Conservation (phyloP, 345 rosid species). For the Eucalyptus curtisii region DNA sequence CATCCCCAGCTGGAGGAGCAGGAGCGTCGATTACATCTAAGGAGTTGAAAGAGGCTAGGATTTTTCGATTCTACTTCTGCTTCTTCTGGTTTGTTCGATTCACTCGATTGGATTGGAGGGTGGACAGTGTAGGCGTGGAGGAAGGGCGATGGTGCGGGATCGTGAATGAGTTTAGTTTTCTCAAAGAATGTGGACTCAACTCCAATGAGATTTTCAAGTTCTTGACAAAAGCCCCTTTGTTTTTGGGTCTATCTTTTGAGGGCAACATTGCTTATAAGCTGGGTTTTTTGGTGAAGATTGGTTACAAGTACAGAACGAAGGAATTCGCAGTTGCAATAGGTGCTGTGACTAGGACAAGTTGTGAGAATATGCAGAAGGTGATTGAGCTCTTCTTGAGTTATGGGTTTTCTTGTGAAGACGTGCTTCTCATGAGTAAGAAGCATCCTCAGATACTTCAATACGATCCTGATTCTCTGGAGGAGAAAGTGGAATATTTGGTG, state of each 20-base stretch:
- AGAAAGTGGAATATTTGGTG: slow-evolving; percentile 64
- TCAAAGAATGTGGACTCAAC: no score
- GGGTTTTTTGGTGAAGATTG: slow-evolving; percentile 59
- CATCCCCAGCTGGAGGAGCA: no score
- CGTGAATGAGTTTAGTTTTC: no score
- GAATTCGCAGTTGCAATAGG: slow-evolving; percentile 58
- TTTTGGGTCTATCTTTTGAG: slow-evolving; percentile 15
- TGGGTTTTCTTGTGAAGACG: slow-evolving; percentile 43
- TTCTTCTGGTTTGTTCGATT: no score
- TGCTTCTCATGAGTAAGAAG: slow-evolving; percentile 61
- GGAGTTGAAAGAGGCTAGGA: no score
- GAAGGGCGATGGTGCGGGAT: no score
- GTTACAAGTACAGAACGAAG: slow-evolving; percentile 41
- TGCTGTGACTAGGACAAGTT: slow-evolving; percentile 68
- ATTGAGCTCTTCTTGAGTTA: slow-evolving; percentile 48
- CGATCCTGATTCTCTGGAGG: slow-evolving; percentile 34
- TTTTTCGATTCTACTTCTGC: no score
- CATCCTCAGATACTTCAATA: slow-evolving; percentile 77
- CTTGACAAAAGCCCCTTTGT: no score
- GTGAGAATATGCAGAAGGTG: slow-evolving; percentile 68
- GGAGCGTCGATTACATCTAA: no score
- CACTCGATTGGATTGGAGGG: no score
- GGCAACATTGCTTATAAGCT: slow-evolving; percentile 46
- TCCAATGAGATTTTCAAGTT: no score
- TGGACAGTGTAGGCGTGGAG: no score